Conservation (phyloP, 225 moss, liverwort and hornwort genomes). For the Neckera pumila region DNA sequence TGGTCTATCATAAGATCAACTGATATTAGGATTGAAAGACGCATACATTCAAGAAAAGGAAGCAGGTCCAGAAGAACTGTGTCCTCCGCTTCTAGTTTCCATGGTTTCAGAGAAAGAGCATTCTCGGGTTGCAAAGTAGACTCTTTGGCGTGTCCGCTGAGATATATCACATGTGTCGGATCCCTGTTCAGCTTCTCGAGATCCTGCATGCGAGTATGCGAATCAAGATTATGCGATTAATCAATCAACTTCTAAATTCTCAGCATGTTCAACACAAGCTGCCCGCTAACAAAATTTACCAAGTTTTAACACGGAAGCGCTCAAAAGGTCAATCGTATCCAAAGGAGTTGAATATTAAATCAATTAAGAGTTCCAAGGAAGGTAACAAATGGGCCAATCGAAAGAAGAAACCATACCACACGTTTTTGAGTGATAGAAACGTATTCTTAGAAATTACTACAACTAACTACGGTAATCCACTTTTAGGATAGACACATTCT, state of each 20-base stretch:
- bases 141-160: conserved; percentile 78
- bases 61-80: conserved; percentile 82
- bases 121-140: conserved; percentile 84
- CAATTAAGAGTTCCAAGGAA: neutral
- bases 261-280: neutral
- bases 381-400: neutral
- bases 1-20: neutral
- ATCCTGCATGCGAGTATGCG: conserved; percentile 37
- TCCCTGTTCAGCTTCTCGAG: conserved; percentile 92
- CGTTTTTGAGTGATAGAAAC: neutral
- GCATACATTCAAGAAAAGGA: conserved; percentile 93
- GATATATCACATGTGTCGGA: conserved; percentile 74
- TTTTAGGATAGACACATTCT: neutral
- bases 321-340: neutral
- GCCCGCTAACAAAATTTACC: neutral
- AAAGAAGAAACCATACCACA: neutral
- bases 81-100: conserved; percentile 82
- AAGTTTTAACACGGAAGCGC: neutral
- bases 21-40: neutral
- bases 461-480: neutral
- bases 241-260: neutral
- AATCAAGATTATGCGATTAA: neutral
- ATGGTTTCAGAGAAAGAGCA: conserved; percentile 62
- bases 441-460: neutral
- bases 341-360: neutral